Conservation (phyloP, 202 grass and related monocot species). For the Bolboschoenoplectus hybrid region DNA sequence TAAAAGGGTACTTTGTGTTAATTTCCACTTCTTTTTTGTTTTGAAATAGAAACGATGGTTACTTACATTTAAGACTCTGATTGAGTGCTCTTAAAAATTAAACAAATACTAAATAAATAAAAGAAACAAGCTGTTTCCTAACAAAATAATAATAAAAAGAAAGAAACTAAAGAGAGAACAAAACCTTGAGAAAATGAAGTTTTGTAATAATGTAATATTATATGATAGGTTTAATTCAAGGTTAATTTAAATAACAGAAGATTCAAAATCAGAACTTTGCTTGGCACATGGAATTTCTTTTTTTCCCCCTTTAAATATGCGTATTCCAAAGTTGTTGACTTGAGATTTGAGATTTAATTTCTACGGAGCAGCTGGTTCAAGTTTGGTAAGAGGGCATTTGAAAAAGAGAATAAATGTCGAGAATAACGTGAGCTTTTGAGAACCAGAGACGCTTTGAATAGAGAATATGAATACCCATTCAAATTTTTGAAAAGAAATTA, state of each 20-base stretch:
- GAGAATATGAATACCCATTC: neutral
- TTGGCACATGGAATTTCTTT: slow-evolving; percentile 16
- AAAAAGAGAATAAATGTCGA: too few species aligned
- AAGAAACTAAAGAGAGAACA: neutral
- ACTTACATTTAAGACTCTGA: neutral
- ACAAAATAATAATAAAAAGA: neutral
- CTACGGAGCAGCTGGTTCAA: too few species aligned
- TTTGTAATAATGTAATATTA: neutral
- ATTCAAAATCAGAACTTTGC: slow-evolving; percentile 32
- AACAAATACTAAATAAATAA: slow-evolving; percentile 9
- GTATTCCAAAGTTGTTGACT: slow-evolving; percentile 39
- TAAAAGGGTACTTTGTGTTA: neutral
- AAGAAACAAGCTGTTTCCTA: neutral
- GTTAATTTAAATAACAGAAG: slow-evolving; percentile 10
- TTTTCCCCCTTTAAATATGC: neutral
- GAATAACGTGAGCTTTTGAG: neutral
- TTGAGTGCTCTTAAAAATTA: neutral
- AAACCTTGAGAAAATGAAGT: slow-evolving; percentile 9
- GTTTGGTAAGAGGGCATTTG: too few species aligned
- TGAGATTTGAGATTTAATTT: slow-evolving; percentile 9
- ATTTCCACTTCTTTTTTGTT: neutral
- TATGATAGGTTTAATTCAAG: neutral
- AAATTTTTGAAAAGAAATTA: slow-evolving; percentile 29
- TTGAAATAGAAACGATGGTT: neutral
- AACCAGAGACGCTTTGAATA: slow-evolving; percentile 10